These are phyloP conservation scores for Sisymbrium altissimum DNA, from an alignment of 345 rosid species.

Conservation along the genomic window DNA sequence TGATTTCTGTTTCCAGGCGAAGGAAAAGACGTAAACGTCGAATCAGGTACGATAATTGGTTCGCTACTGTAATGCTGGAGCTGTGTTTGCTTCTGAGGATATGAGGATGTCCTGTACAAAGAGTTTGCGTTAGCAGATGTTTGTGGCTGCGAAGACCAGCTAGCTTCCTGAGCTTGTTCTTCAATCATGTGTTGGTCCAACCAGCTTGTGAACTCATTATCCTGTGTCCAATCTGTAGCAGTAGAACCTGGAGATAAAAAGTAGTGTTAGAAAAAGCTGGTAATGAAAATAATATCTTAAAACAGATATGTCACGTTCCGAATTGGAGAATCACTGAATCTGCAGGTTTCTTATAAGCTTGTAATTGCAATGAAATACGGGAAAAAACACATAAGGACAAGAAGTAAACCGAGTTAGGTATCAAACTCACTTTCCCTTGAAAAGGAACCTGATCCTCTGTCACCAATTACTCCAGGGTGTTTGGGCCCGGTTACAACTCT, in stretches of 20 bases:
- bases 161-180: slow-evolving; percentile 60
- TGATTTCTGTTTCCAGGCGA: slow-evolving; percentile 65
- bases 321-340: not conserved
- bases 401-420: not conserved
- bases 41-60: slow-evolving; percentile 60
- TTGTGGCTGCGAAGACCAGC: slow-evolving; percentile 83
- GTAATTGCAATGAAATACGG: not conserved
- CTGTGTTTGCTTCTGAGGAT: slow-evolving; percentile 68
- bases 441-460: slow-evolving; percentile 89
- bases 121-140: slow-evolving; percentile 51
- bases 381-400: not conserved
- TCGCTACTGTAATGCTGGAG: slow-evolving; percentile 67
- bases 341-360: not conserved
- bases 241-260: slow-evolving; percentile 72
- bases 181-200: slow-evolving; percentile 63
- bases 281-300: not conserved
- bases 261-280: not conserved
- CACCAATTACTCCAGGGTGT: slow-evolving; percentile 92
- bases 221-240: slow-evolving; percentile 85
- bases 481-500: slow-evolving; percentile 92
- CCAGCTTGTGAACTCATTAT: slow-evolving; percentile 69
- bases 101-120: slow-evolving; percentile 82
- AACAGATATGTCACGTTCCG: not conserved
- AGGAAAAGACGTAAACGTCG: slow-evolving; percentile 77
- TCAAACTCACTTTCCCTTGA: slow-evolving; percentile 94